A percentile compares a stretch with the other conserved stretches of the same genome.
Evolutionary conservation across 805 yeast species (phyloP).

Genomic region (Pichia sporocuriosa): DNA sequence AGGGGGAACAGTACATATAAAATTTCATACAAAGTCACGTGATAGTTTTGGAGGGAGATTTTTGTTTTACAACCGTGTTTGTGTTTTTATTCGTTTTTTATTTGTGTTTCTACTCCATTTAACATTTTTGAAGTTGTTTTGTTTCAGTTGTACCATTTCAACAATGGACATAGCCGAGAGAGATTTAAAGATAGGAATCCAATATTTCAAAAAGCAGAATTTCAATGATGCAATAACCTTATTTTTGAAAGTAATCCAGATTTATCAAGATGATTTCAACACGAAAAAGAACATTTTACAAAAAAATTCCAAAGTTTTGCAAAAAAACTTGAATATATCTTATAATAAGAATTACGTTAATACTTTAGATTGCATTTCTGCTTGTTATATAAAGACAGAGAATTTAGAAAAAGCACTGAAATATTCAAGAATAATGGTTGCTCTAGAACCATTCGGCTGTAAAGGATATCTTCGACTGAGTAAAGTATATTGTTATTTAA

Average conservation of each 20-base stretch:
- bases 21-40: not conserved
- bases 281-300: slow-evolving; percentile 6
- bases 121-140: not conserved
- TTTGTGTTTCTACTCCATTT: not conserved
- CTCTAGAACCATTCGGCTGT: slow-evolving; percentile 38
- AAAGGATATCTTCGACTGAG: slow-evolving; percentile 43
- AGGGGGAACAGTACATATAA: not conserved
- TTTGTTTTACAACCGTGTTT: not conserved
- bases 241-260: slow-evolving; percentile 17
- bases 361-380: slow-evolving; percentile 41
- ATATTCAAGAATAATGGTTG: slow-evolving; percentile 33
- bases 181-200: not conserved
- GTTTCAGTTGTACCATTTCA: not conserved
- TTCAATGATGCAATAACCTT: slow-evolving; percentile 20
- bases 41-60: not conserved
- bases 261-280: slow-evolving; percentile 7
- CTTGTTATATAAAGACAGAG: slow-evolving; percentile 39
- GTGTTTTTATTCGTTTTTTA: not conserved
- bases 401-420: slow-evolving; percentile 28
- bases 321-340: not conserved
- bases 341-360: slow-evolving; percentile 2
- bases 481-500: slow-evolving; percentile 28
- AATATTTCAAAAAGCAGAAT: slow-evolving; percentile 6
- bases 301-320: not conserved
- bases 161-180: not conserved